Percentiles rank a stretch among this genome's conserved stretches.
Conservation (phyloP, 176 grass and related monocot genomes). For the Triticum dicoccoides region DNA sequence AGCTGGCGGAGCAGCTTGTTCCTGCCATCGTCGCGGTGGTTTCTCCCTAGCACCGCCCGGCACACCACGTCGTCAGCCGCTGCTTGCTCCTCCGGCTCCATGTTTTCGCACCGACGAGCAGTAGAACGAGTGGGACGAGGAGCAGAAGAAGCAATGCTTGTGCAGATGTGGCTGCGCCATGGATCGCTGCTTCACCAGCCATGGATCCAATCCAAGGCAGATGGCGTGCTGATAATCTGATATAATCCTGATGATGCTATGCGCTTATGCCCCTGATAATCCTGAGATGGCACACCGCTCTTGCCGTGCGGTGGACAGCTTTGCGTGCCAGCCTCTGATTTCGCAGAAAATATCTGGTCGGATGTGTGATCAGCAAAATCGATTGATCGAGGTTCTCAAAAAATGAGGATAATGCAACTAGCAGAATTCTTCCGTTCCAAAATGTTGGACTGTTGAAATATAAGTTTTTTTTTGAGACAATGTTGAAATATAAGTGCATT, state of each 20-base stretch:
- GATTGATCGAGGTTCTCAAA: background rate
- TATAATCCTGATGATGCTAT: background rate
- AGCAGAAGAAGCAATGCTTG: background rate
- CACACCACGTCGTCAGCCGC: background rate
- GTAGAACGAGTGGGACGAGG: background rate
- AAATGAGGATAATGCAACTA: background rate
- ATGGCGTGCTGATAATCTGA: background rate
- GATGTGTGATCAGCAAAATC: background rate
- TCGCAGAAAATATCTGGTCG: background rate
- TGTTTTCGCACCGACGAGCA: background rate
- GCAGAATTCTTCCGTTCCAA: background rate
- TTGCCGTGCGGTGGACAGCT: background rate
- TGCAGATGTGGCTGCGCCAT: background rate
- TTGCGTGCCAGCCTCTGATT: background rate
- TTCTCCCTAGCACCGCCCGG: background rate
- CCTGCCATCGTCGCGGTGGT: background rate
- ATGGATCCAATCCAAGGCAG: background rate
- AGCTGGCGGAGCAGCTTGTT: conserved; percentile 4
- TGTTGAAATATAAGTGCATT: too few species aligned
- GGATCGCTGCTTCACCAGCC: background rate
- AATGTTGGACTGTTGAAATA: too few species aligned
- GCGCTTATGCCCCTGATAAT: too few species aligned
- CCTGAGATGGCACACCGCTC: background rate
- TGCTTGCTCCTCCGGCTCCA: background rate
- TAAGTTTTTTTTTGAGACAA: too few species aligned